A percentile compares a stretch with the other conserved stretches of the same genome.
Evolutionary conservation across 176 grass and related monocot species (phyloP).

Genomic region (Cenchrus purpureus): DNA sequence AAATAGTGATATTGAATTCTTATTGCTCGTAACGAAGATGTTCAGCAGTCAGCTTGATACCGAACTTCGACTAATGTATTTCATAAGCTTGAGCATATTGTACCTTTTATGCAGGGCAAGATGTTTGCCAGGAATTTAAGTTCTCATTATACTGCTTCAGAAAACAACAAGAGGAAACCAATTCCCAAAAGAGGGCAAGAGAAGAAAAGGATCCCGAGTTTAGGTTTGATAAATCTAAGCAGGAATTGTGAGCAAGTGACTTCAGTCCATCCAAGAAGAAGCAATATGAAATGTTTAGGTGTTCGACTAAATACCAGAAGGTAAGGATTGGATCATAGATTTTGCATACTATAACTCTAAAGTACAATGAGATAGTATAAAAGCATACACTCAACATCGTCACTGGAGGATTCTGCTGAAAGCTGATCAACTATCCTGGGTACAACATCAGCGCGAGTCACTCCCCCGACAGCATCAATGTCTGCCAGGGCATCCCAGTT

Average conservation of each 20-base stretch:
- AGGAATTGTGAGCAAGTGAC: slow-evolving; percentile 16
- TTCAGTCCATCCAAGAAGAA: background rate
- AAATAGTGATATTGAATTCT: slow-evolving; percentile 10
- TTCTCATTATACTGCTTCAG: background rate
- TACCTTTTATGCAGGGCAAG: background rate
- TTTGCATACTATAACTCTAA: slow-evolving; percentile 30
- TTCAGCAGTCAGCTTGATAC: background rate
- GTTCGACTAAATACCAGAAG: background rate
- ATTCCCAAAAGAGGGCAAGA: background rate
- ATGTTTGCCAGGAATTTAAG: slow-evolving; percentile 7
- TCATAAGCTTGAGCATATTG: slow-evolving; percentile 21
- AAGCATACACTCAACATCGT: slow-evolving; percentile 77
- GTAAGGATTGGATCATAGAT: slow-evolving; percentile 15
- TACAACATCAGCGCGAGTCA: slow-evolving; percentile 94
- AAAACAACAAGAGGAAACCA: slow-evolving; percentile 1
- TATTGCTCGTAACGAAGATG: slow-evolving; percentile 23
- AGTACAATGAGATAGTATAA: slow-evolving; percentile 32
- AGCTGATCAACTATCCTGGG: slow-evolving; percentile 94
- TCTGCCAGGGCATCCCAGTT: slow-evolving; percentile 99
- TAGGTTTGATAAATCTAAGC: slow-evolving; percentile 19
- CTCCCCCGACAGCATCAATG: slow-evolving; percentile 93
- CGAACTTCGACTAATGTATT: slow-evolving; percentile 23
- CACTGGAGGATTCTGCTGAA: slow-evolving; percentile 75
- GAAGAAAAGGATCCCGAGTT: background rate
- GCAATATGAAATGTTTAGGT: background rate